Evolutionary conservation across 2,329 filamentous ascomycete species (phyloP).

Genomic region (Colletotrichum australisinense): DNA sequence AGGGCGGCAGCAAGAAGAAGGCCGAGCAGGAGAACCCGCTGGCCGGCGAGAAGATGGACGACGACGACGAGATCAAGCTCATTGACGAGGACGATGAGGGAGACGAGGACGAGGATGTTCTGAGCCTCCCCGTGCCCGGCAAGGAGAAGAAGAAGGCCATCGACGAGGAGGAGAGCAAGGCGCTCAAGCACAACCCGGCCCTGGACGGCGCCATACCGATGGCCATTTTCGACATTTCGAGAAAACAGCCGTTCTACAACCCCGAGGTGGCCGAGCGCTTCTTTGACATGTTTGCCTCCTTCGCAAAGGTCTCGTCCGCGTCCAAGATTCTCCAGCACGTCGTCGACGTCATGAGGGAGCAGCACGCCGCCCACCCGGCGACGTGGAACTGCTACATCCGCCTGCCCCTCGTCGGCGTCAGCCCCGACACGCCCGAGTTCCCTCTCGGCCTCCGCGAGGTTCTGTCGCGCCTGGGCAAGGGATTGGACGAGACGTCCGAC

Average conservation of each 20-base stretch:
- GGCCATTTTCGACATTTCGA: constrained; percentile 89
- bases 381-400: constrained; percentile 79
- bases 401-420: constrained; percentile 75
- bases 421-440: constrained; percentile 74
- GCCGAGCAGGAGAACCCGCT: constrained; percentile 53
- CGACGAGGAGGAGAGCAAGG: constrained; percentile 56
- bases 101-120: constrained; percentile 52
- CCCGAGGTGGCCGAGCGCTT: constrained; percentile 77
- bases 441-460: constrained; percentile 76
- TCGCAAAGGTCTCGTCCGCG: constrained; percentile 74
- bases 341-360: constrained; percentile 70
- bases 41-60: constrained; percentile 60
- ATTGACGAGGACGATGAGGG: constrained; percentile 59
- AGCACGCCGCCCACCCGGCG: constrained; percentile 69
- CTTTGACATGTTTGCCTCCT: constrained; percentile 82
- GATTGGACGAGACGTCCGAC: constrained; percentile 58
- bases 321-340: constrained; percentile 79
- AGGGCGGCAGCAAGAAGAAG: constrained; percentile 72
- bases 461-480: constrained; percentile 70
- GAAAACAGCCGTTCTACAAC: constrained; percentile 79
- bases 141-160: constrained; percentile 63
- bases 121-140: constrained; percentile 57
- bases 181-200: constrained; percentile 81
- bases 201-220: constrained; percentile 93
- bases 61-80: constrained; percentile 59